These are phyloP conservation scores for Mycena sp. DNA, from an alignment of 1,284 basidiomycete species.

Conservation along the genomic window DNA sequence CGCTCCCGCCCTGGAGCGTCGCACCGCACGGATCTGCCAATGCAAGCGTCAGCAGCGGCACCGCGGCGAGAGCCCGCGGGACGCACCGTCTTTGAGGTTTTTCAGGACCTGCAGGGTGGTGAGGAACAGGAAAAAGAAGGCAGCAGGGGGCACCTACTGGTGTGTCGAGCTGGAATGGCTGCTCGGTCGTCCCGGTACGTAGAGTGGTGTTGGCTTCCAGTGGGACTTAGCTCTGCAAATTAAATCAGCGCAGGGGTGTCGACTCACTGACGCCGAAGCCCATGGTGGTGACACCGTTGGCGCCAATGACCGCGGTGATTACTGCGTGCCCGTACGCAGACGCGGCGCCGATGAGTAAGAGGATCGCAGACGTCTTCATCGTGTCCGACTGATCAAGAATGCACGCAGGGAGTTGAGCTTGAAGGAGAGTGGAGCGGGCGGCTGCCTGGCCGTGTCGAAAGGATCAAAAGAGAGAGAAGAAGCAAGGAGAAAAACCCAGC, in stretches of 20 bases:
- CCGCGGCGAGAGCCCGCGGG: background rate
- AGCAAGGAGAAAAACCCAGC: constrained; percentile 14
- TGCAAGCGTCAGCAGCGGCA: background rate
- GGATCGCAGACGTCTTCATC: constrained; percentile 25
- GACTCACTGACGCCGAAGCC: constrained; percentile 34
- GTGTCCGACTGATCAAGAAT: background rate
- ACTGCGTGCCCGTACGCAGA: constrained; percentile 31
- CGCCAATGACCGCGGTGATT: constrained; percentile 27
- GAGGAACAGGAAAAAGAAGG: background rate
- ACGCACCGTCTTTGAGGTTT: constrained; percentile 30
- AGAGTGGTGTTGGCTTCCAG: constrained; percentile 20
- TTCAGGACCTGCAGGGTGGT: constrained; percentile 19
- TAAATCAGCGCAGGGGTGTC: background rate
- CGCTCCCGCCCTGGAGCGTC: constrained; percentile 32
- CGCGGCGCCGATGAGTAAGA: constrained; percentile 13
- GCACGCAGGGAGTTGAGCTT: constrained; percentile 3
- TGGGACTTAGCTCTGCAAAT: background rate
- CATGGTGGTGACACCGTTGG: constrained; percentile 30
- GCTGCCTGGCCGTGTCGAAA: constrained; percentile 18
- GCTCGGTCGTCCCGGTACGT: constrained; percentile 31
- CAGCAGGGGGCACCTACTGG: constrained; percentile 16
- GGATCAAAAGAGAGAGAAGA: background rate
- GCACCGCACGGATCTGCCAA: constrained; percentile 33
- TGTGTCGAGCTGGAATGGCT: constrained; percentile 36
- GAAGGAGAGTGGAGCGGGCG: constrained; percentile 17